Conservation (phyloP, 108 stramenopile genomes). For the Stephanodiscus minutulus region DNA sequence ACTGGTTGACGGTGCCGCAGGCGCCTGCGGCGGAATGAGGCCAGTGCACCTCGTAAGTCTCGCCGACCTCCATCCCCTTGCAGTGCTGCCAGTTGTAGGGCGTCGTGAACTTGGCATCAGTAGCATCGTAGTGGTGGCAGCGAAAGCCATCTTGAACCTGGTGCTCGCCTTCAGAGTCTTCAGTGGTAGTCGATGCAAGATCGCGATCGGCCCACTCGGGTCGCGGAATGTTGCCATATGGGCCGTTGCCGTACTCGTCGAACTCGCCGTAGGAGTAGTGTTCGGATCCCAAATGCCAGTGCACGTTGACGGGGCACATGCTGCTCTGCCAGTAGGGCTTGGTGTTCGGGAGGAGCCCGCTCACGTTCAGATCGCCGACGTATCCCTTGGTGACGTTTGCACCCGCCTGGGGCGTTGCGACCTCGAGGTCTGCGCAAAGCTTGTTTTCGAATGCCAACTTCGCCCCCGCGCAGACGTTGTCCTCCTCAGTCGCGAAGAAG, state of each 20-base stretch:
- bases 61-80: constrained; percentile 47
- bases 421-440: constrained; percentile 28
- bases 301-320: constrained; percentile 74
- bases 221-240: constrained; percentile 25
- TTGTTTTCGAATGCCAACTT: constrained; percentile 22
- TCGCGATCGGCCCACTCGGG: constrained; percentile 30
- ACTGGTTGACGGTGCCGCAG: constrained; percentile 52
- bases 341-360: constrained; percentile 46
- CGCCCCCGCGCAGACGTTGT: constrained; percentile 24
- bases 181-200: constrained; percentile 3
- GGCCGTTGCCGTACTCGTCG: constrained; percentile 58
- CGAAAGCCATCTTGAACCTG: constrained; percentile 42
- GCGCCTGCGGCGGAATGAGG: constrained; percentile 50
- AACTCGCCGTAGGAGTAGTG: constrained; percentile 66
- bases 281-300: constrained; percentile 79
- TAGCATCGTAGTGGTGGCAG: constrained; percentile 35
- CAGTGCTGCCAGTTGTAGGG: constrained; percentile 51
- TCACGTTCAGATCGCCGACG: constrained; percentile 22
- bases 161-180: background rate
- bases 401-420: constrained; percentile 43
- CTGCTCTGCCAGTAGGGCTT: constrained; percentile 39
- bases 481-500: constrained; percentile 12
- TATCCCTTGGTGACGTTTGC: constrained; percentile 61
- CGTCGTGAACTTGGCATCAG: constrained; percentile 34
- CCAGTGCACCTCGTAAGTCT: constrained; percentile 60